Percentiles rank a stretch among this genome's conserved stretches.
Conservation (phyloP, 1,284 basidiomycete species). For the Cryptococcus deneoformans region DNA sequence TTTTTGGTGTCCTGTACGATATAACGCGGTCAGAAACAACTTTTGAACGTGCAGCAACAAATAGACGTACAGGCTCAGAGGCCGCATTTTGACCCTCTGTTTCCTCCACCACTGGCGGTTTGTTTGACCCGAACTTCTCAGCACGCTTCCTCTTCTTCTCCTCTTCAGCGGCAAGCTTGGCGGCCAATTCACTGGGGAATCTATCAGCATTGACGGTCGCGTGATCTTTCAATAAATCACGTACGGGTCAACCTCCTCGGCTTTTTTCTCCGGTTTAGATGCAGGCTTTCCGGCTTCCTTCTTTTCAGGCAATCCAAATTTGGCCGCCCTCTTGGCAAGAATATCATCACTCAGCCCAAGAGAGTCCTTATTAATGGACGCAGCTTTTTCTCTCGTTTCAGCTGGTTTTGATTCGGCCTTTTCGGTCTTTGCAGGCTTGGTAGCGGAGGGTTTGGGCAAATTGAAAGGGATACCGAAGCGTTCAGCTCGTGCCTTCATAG, state of each 20-base stretch:
- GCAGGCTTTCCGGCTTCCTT: slow-evolving; percentile 14
- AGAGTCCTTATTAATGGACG: slow-evolving; percentile 30
- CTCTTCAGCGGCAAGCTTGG: slow-evolving; percentile 42
- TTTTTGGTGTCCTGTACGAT: slow-evolving; percentile 41
- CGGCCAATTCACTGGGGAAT: slow-evolving; percentile 28
- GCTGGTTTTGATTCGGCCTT: slow-evolving; percentile 3
- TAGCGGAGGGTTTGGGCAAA: slow-evolving; percentile 21
- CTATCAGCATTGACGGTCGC: neutral
- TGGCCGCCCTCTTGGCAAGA: slow-evolving; percentile 42
- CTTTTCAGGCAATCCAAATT: slow-evolving; percentile 42
- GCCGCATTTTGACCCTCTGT: slow-evolving; percentile 9
- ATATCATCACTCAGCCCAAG: slow-evolving; percentile 40
- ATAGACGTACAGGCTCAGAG: slow-evolving; percentile 29
- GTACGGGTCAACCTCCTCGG: slow-evolving; percentile 36
- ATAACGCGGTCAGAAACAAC: neutral
- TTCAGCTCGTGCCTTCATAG: slow-evolving; percentile 44
- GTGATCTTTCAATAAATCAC: neutral
- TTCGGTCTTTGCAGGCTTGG: slow-evolving; percentile 10
- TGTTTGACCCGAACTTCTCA: slow-evolving; percentile 46
- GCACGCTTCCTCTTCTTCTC: slow-evolving; percentile 52
- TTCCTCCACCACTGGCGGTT: slow-evolving; percentile 7
- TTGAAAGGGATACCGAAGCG: slow-evolving; percentile 47
- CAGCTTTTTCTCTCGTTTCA: slow-evolving; percentile 18
- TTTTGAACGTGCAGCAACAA: neutral
- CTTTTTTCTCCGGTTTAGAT: slow-evolving; percentile 11